Evolutionary conservation across 2,329 filamentous ascomycete species (phyloP).

Genomic region (Xylaria multiplex): DNA sequence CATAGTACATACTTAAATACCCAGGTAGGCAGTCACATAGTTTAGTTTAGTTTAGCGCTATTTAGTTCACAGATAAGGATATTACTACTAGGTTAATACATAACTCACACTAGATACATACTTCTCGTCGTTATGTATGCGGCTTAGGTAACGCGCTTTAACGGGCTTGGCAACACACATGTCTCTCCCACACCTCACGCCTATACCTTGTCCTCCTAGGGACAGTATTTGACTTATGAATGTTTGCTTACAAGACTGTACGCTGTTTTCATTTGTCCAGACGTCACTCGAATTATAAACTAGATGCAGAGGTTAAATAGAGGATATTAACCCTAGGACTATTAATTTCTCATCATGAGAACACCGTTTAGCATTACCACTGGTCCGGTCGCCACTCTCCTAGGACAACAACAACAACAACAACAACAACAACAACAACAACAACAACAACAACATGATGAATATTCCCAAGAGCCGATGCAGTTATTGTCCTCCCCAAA

Average conservation of each 20-base stretch:
- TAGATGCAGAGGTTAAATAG: no score
- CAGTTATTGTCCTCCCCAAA: background rate
- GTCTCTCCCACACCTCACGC: no score
- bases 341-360: no score
- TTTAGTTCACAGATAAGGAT: slow-evolving; percentile 9
- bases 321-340: no score
- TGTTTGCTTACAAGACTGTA: slow-evolving; percentile 3
- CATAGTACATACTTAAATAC: no score
- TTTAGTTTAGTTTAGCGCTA: background rate
- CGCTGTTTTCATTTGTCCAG: background rate
- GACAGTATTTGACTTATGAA: background rate
- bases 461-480: background rate
- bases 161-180: slow-evolving; percentile 2
- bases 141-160: background rate
- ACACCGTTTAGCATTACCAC: background rate
- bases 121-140: no score
- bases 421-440: slow-evolving; percentile 12
- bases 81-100: background rate
- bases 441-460: slow-evolving; percentile 1
- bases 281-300: background rate
- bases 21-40: no score
- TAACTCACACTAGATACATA: no score
- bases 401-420: slow-evolving; percentile 14
- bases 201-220: no score
- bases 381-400: slow-evolving; percentile 23